A percentile compares a stretch with the other conserved stretches of the same genome.
Evolutionary conservation across 2,329 filamentous ascomycete species (phyloP).

Genomic region (Botrytis byssoidea): DNA sequence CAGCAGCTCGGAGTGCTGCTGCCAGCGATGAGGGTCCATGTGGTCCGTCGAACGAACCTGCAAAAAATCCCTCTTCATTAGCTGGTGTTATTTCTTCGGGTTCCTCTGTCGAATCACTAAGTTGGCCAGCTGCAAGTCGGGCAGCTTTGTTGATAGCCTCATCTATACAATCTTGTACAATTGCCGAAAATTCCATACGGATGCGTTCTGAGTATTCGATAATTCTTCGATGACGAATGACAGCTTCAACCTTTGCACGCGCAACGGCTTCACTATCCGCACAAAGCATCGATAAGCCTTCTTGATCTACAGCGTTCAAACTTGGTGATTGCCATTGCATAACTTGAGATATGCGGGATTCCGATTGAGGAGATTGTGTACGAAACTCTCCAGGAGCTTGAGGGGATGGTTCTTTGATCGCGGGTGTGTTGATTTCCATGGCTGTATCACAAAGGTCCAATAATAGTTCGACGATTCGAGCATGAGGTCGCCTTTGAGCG

Average conservation of each 20-base stretch:
- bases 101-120: slow-evolving; percentile 70
- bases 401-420: slow-evolving; percentile 78
- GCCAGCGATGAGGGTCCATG: slow-evolving; percentile 51
- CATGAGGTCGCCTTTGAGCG: slow-evolving; percentile 82
- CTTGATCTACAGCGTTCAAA: slow-evolving; percentile 86
- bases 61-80: slow-evolving; percentile 52
- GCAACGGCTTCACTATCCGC: slow-evolving; percentile 84
- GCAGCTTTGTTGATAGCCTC: slow-evolving; percentile 88
- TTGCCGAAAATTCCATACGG: slow-evolving; percentile 84
- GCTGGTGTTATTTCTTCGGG: slow-evolving; percentile 44
- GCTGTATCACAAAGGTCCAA: slow-evolving; percentile 95
- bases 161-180: slow-evolving; percentile 94
- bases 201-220: slow-evolving; percentile 96
- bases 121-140: slow-evolving; percentile 78
- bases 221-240: slow-evolving; percentile 86
- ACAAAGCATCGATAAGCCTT: slow-evolving; percentile 84
- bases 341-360: slow-evolving; percentile 91
- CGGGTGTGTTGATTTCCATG: slow-evolving; percentile 89
- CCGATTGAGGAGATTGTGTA: slow-evolving; percentile 93
- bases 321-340: slow-evolving; percentile 95
- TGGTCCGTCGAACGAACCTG: slow-evolving; percentile 55
- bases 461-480: slow-evolving; percentile 90
- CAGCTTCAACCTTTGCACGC: slow-evolving; percentile 86
- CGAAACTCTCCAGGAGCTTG: slow-evolving; percentile 74
- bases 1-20: slow-evolving; percentile 47